Percentiles rank a stretch among this genome's conserved stretches.
Conservation (phyloP, 257 asterid genomes). For the Coffea canephora region DNA sequence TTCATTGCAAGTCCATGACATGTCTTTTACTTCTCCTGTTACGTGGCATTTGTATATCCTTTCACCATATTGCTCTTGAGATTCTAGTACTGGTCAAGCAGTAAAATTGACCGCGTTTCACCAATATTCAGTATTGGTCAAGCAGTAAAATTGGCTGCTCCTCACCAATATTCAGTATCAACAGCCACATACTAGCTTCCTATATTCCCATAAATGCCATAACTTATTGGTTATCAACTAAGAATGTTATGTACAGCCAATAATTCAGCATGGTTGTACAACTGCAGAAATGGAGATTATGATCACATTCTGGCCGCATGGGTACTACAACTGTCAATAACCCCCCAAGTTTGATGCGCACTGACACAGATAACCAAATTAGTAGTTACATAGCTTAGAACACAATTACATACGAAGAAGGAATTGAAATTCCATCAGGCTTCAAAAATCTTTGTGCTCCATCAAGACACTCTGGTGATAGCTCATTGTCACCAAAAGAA, state of each 20-base stretch:
- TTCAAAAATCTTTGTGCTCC: slow-evolving; percentile 96
- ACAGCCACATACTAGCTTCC: background rate
- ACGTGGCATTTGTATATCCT: background rate
- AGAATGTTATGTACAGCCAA: background rate
- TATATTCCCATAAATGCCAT: background rate
- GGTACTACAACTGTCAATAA: background rate
- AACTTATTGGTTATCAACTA: background rate
- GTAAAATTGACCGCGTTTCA: background rate
- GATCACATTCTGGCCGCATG: background rate
- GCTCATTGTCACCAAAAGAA: slow-evolving; percentile 98
- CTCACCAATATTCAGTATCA: background rate
- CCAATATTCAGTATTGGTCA: background rate
- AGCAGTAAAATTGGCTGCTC: background rate
- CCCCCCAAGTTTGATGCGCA: background rate
- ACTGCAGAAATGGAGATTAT: background rate
- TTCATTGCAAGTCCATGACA: background rate
- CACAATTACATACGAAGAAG: slow-evolving; percentile 60
- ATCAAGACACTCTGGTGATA: slow-evolving; percentile 98
- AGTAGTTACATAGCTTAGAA: background rate
- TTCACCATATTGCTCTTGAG: background rate
- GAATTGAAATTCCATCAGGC: slow-evolving; percentile 91
- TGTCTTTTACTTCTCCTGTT: background rate
- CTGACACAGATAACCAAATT: background rate
- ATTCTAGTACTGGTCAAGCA: background rate
- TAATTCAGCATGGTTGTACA: background rate